Evolutionary conservation across 1,284 basidiomycete species (phyloP).

Genomic region (Athelia sp.): DNA sequence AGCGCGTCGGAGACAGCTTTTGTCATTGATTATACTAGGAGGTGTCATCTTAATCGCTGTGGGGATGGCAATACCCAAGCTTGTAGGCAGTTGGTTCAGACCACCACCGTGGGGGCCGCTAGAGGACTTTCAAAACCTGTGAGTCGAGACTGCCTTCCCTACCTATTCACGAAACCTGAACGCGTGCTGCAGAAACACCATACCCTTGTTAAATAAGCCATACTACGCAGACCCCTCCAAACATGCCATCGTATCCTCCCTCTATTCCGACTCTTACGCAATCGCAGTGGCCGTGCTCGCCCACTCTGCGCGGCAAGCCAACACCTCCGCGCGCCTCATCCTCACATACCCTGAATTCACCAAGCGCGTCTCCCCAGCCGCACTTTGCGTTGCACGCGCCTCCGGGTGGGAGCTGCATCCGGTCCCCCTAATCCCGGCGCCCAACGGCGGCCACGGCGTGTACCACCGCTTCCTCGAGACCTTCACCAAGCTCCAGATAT

Average conservation of each 20-base stretch:
- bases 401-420: slow-evolving; percentile 34
- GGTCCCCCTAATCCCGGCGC: slow-evolving; percentile 32
- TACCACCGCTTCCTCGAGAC: slow-evolving; percentile 33
- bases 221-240: slow-evolving; percentile 7
- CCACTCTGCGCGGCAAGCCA: slow-evolving; percentile 30
- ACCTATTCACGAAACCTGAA: too few species aligned
- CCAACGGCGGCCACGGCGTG: slow-evolving; percentile 27
- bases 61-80: too few species aligned
- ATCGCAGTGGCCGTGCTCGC: slow-evolving; percentile 38
- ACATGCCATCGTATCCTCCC: slow-evolving; percentile 35
- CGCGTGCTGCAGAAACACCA: neutral
- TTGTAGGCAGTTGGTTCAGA: too few species aligned
- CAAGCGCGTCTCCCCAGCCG: slow-evolving; percentile 28
- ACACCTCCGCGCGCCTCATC: slow-evolving; percentile 29
- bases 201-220: neutral
- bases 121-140: too few species aligned
- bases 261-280: slow-evolving; percentile 39
- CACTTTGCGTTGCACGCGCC: slow-evolving; percentile 33
- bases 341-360: slow-evolving; percentile 32
- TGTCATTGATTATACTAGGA: too few species aligned
- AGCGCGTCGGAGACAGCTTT: too few species aligned
- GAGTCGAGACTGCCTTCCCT: too few species aligned
- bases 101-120: too few species aligned
- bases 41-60: too few species aligned
- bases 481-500: slow-evolving; percentile 40